phyloP scores from a whole-genome alignment of 768 basidiomycete species.

The Termitomyces sp. region DNA sequence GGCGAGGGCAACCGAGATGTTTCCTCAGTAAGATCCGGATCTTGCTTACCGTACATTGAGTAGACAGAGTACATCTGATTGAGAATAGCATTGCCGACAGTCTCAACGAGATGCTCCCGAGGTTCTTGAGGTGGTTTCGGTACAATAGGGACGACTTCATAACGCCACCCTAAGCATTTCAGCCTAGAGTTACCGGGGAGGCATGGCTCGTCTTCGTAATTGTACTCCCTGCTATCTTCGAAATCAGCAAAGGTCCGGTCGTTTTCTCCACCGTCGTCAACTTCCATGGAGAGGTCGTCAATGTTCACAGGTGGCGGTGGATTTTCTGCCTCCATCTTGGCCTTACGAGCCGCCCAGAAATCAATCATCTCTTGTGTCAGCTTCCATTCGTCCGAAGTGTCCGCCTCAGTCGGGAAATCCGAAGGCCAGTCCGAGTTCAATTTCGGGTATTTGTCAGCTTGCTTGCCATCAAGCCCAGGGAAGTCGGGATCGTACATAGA shows the following conservation, averaged over 20 bases:
- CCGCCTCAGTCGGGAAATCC: slow-evolving; percentile 3
- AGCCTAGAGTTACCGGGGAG: slow-evolving; percentile 3
- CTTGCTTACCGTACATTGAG: not conserved
- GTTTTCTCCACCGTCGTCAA: not conserved
- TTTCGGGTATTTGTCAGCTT: not conserved
- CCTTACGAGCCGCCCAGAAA: slow-evolving; percentile 6
- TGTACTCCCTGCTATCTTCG: not conserved
- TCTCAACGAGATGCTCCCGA: not conserved
- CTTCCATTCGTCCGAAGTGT: slow-evolving; percentile 9
- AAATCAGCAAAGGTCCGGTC: slow-evolving; percentile 4
- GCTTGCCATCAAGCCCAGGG: slow-evolving; percentile 1
- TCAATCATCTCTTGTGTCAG: slow-evolving; percentile 7
- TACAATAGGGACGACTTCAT: not conserved
- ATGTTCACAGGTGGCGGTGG: slow-evolving; percentile 1
- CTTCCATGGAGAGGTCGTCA: not conserved
- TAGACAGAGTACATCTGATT: not conserved
- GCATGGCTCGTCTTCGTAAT: not conserved
- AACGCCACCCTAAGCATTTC: slow-evolving; percentile 4
- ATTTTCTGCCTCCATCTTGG: slow-evolving; percentile 3
- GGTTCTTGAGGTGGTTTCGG: not conserved
- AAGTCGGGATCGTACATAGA: slow-evolving; percentile 4
- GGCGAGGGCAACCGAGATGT: not conserved
- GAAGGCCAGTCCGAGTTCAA: slow-evolving; percentile 1
- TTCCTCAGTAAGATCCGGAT: not conserved
- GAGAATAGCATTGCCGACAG: not conserved